phyloP scores from a whole-genome alignment of 1,284 basidiomycete species.

The Heliocybe sulcata region DNA sequence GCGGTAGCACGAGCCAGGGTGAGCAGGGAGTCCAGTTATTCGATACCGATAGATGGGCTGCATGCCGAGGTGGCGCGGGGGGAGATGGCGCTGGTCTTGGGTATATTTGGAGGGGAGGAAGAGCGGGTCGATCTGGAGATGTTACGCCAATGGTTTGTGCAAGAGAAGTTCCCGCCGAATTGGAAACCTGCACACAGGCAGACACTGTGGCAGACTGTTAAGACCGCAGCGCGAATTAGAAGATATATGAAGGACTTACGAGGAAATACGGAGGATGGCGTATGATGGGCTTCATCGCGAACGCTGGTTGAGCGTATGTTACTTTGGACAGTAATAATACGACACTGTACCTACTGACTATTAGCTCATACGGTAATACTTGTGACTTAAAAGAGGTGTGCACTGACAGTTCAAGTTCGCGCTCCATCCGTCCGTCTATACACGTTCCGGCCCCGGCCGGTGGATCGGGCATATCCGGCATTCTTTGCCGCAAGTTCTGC shows the following conservation, averaged over 20 bases:
- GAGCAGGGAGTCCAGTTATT: conserved; percentile 23
- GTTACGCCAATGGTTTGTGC: conserved; percentile 23
- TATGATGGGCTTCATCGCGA: no score
- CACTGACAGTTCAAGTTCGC: no score
- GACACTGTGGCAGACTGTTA: conserved; percentile 4
- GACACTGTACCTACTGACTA: no score
- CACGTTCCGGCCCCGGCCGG: no score
- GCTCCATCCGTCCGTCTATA: no score
- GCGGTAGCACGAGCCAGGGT: conserved; percentile 39
- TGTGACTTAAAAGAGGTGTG: no score
- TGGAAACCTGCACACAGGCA: conserved; percentile 5
- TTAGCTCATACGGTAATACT: no score
- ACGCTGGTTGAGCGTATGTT: no score
- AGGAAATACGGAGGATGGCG: not conserved
- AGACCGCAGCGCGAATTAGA: not conserved
- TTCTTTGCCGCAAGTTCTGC: no score
- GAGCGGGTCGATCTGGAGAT: conserved; percentile 14
- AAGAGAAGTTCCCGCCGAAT: conserved; percentile 22
- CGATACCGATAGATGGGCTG: conserved; percentile 27
- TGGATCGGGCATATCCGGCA: no score
- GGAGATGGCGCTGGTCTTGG: conserved; percentile 57
- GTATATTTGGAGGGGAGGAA: conserved; percentile 23
- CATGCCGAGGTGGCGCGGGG: conserved; percentile 55
- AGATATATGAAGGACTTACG: not conserved
- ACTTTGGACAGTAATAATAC: no score